Evolutionary conservation across 2,329 filamentous ascomycete genomes (phyloP).

Genomic region (Aspergillus ruber): DNA sequence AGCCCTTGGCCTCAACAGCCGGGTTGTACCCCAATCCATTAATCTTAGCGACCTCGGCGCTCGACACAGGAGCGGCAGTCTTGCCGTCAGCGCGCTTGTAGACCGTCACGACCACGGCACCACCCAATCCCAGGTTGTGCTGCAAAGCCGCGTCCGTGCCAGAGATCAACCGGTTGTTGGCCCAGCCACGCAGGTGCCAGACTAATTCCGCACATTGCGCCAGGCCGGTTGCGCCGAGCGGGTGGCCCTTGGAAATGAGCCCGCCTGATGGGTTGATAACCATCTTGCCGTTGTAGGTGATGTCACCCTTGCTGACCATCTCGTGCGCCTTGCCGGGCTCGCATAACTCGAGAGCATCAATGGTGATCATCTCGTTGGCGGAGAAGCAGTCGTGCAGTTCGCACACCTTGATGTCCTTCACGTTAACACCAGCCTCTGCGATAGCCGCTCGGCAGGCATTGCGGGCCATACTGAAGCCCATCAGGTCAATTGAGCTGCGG

Average conservation of each 20-base stretch:
- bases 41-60: conserved; percentile 57
- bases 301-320: conserved; percentile 77
- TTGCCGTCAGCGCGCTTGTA: conserved; percentile 78
- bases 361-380: conserved; percentile 84
- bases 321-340: conserved; percentile 83
- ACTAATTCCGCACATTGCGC: conserved; percentile 92
- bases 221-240: conserved; percentile 86
- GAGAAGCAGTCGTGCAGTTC: conserved; percentile 97
- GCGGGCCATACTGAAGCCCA: conserved; percentile 81
- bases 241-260: conserved; percentile 92
- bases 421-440: conserved; percentile 58
- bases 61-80: conserved; percentile 54
- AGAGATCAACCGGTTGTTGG: conserved; percentile 72
- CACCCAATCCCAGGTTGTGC: conserved; percentile 88
- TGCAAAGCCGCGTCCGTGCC: conserved; percentile 70
- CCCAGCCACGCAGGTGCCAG: conserved; percentile 94
- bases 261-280: conserved; percentile 92
- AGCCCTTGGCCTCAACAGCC: conserved; percentile 80
- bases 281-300: conserved; percentile 78
- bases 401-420: conserved; percentile 70
- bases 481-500: conserved; percentile 72
- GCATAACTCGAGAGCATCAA: conserved; percentile 77
- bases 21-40: conserved; percentile 84
- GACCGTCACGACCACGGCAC: conserved; percentile 82
- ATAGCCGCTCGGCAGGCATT: conserved; percentile 64